Base-by-base conservation (phyloP, 2,329 filamentous ascomycete genomes). In the Paecilomyces dactylethromorphus region DNA sequence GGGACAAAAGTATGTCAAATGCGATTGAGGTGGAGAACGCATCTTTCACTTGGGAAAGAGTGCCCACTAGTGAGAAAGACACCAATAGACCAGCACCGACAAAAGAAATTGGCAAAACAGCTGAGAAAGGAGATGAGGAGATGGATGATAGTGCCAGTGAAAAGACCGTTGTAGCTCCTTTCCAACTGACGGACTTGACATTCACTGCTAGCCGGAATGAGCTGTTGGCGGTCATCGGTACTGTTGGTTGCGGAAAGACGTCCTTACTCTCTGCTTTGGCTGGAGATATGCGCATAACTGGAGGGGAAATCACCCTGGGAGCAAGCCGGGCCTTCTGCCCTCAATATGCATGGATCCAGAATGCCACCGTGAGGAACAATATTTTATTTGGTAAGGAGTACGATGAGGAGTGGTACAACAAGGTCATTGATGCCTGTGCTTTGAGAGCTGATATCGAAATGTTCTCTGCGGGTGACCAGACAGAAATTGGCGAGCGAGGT, bases 321-420 rank as follows among this genome's bases (percentile, higher is more conserved):
- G 91, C 91, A 0, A 87, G 86, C 2, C 82, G 92, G 62, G 91
- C 93, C 0, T 97, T 96, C 68, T 97, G 94, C 64, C 93, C 93
- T 0, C 93, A 99, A 71, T 96, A 96, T 69, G 91, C 94, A 0
- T 99, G 94, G 94, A 96, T 99, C 54, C 93, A 97, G 70, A 97
- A 97, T 68, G 83, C 91, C 0, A 90, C 88, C 0, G 84, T 97
- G 3, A 87, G 86, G 62, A 86, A 96, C 33, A 99, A 99, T 68
- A 96, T 99, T 60, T 76, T 91, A 0, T 97, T 97, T 68, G 93
- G 93, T 11, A 93, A 91, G 56, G 83, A 86, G 0, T 84, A 88
- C 76, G 82, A 96, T 56, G 82, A 82, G 59, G 77, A 79, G 2
- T 96, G 93, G 92, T 96, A 96, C 69, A 82, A 88, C 52, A 77